Conservation (phyloP, 2,329 filamentous ascomycete species). For the Emmonsiellopsis sp. region DNA sequence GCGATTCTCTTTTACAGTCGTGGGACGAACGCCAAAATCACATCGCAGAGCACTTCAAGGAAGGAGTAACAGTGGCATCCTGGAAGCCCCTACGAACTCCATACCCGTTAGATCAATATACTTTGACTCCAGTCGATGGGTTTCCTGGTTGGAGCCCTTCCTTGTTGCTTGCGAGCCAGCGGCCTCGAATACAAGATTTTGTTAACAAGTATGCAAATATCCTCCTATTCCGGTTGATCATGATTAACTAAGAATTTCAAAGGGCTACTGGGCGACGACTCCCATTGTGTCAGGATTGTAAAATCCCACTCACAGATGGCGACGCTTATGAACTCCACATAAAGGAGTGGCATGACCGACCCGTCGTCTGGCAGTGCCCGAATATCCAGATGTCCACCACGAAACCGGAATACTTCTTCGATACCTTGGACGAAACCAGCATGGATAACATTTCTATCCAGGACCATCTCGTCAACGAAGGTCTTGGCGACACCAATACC, state of each 20-base stretch:
- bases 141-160: slow-evolving; percentile 7
- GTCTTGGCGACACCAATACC: neutral
- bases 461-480: neutral
- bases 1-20: slow-evolving; percentile 6
- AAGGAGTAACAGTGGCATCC: slow-evolving; percentile 7
- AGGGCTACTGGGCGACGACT: neutral
- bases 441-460: neutral
- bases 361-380: slow-evolving; percentile 7
- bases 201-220: slow-evolving; percentile 3
- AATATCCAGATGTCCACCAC: slow-evolving; percentile 4
- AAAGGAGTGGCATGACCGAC: slow-evolving; percentile 8
- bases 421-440: neutral
- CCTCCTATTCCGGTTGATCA: neutral
- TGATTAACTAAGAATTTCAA: neutral
- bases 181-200: slow-evolving; percentile 4
- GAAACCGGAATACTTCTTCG: slow-evolving; percentile 5
- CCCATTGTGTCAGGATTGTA: slow-evolving; percentile 1
- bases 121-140: slow-evolving; percentile 5
- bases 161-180: slow-evolving; percentile 3
- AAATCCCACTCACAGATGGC: slow-evolving; percentile 4
- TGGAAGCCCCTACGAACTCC: slow-evolving; percentile 10
- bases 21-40: slow-evolving; percentile 12
- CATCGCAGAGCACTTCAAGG: slow-evolving; percentile 10
- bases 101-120: slow-evolving; percentile 7
- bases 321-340: slow-evolving; percentile 3